A percentile compares a stretch with the other conserved stretches of the same genome.
Conservation (phyloP, 2,329 filamentous ascomycete species). For the Colletotrichum nymphaeae region DNA sequence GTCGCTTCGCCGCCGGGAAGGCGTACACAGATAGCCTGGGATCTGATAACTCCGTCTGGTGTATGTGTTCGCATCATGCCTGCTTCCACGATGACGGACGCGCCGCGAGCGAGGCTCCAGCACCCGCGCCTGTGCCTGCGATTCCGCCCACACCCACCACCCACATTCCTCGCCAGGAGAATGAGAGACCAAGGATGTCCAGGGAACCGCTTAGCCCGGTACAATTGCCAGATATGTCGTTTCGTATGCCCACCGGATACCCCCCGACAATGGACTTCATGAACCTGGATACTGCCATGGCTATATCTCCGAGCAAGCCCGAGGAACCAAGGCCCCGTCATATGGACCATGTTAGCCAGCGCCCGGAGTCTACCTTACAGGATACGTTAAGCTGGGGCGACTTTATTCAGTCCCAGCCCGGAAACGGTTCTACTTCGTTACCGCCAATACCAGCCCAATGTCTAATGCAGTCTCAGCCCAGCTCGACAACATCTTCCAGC, state of each 20-base stretch:
- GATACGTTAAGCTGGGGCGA: conserved; percentile 67
- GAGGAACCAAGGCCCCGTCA: conserved; percentile 38
- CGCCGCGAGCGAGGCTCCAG: conserved; percentile 42
- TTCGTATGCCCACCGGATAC: conserved; percentile 51
- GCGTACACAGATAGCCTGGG: conserved; percentile 45
- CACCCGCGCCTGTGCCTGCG: conserved; percentile 17
- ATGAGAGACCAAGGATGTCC: conserved; percentile 59
- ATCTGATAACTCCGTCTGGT: conserved; percentile 61
- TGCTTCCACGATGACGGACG: conserved; percentile 67
- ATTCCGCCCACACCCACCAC: conserved; percentile 33
- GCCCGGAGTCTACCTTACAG: conserved; percentile 58
- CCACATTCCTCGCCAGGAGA: conserved; percentile 58
- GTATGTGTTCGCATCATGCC: conserved; percentile 73
- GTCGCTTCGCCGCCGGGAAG: conserved; percentile 50
- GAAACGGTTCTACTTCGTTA: conserved; percentile 44
- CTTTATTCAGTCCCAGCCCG: conserved; percentile 52
- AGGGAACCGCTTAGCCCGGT: conserved; percentile 65
- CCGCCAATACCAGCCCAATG: conserved; percentile 63
- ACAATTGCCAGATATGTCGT: conserved; percentile 56
- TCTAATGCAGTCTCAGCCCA: conserved; percentile 62
- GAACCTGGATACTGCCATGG: conserved; percentile 48
- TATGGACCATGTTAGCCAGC: conserved; percentile 42
- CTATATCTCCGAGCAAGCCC: conserved; percentile 48
- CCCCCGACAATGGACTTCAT: conserved; percentile 55
- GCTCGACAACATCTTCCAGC: conserved; percentile 63